These are phyloP conservation scores for Candida ficus DNA, from an alignment of 805 yeast species.

Conservation along the genomic window DNA sequence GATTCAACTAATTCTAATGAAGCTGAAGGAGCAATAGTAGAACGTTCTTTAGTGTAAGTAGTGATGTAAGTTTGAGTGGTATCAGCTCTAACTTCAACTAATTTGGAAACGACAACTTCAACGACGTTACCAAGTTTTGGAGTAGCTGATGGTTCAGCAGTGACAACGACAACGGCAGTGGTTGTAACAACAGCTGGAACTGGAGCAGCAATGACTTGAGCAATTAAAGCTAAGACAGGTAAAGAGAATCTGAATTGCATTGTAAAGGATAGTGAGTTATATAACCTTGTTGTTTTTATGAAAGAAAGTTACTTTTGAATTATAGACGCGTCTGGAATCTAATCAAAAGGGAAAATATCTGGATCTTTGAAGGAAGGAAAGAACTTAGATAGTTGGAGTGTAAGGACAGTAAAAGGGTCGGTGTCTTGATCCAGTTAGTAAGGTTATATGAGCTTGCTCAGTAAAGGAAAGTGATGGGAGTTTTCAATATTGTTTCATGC, in stretches of 20 bases:
- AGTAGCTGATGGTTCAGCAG: conserved; percentile 18
- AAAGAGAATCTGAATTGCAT: conserved; percentile 23
- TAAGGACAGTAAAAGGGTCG: background rate
- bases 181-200: conserved; percentile 25
- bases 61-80: conserved; percentile 19
- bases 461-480: background rate
- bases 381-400: background rate
- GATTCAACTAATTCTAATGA: background rate
- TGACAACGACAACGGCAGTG: conserved; percentile 23
- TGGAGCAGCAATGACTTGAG: conserved; percentile 24
- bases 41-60: conserved; percentile 17
- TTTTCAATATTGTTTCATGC: background rate
- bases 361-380: conserved; percentile 1
- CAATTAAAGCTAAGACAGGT: conserved; percentile 22
- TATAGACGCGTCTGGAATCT: conserved; percentile 2
- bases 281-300: conserved; percentile 1
- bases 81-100: conserved; percentile 18
- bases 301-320: too few species aligned
- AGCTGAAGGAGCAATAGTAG: conserved; percentile 2
- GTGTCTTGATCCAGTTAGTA: background rate
- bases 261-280: background rate
- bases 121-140: conserved; percentile 18
- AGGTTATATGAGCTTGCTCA: conserved; percentile 1
- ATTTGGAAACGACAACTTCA: conserved; percentile 22
- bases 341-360: background rate